Evolutionary conservation across 106 monocot species (phyloP).

Genomic region (Dendrobium officinale): DNA sequence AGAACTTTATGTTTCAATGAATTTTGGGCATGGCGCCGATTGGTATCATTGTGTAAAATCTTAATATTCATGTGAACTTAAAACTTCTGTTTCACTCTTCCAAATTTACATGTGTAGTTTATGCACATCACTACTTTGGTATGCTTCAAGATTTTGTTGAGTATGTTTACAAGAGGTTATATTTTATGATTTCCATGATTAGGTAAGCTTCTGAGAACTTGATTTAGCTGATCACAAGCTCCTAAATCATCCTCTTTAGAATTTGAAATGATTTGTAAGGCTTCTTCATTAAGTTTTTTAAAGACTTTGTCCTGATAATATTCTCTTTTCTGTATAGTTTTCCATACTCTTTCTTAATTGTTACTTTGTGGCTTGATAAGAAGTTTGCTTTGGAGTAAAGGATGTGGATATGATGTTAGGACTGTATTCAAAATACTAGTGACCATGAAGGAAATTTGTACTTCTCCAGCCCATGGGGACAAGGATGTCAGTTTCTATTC

Average conservation of each 20-base stretch:
- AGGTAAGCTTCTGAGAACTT: neutral
- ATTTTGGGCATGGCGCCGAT: neutral
- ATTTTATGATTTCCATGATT: neutral
- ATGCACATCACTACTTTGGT: neutral
- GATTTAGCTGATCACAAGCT: neutral
- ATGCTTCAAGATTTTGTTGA: neutral
- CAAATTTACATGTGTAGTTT: neutral
- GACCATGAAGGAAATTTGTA: too few relatives aligned
- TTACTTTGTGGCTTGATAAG: too few relatives aligned
- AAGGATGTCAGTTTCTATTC: too few relatives aligned
- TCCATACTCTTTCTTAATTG: too few relatives aligned
- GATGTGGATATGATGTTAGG: too few relatives aligned
- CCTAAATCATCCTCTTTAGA: neutral
- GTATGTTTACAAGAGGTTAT: neutral
- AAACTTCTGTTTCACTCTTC: neutral
- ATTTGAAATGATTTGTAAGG: neutral
- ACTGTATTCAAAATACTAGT: too few relatives aligned
- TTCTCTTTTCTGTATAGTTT: too few relatives aligned
- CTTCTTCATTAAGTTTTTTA: too few relatives aligned
- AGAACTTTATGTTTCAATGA: neutral
- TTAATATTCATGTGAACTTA: neutral
- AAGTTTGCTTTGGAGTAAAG: too few relatives aligned
- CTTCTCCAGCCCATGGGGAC: too few relatives aligned
- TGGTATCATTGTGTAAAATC: neutral
- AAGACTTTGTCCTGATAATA: too few relatives aligned